Conservation (phyloP, 106 monocot genomes). For the Dendrobium chrysotoxum region DNA sequence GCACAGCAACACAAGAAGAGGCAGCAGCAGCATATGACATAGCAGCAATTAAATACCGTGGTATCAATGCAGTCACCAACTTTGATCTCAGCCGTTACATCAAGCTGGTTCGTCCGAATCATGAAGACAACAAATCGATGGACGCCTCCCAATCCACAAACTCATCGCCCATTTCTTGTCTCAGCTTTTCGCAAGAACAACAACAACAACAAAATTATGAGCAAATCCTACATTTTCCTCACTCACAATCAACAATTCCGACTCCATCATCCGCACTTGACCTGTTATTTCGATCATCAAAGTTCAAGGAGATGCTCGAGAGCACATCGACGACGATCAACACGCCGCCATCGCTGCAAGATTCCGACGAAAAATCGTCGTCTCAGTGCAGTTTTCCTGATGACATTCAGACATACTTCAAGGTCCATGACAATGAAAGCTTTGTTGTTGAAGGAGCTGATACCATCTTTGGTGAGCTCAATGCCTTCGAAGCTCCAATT, state of each 20-base stretch:
- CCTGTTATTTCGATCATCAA: conserved; percentile 19
- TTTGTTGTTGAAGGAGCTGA: conserved; percentile 34
- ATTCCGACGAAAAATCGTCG: conserved; percentile 17
- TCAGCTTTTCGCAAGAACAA: background rate
- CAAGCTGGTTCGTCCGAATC: conserved; percentile 28
- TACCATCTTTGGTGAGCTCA: conserved; percentile 49
- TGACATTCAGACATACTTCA: conserved; percentile 58
- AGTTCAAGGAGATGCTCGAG: conserved; percentile 37
- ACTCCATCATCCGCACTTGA: conserved; percentile 20
- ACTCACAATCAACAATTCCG: background rate
- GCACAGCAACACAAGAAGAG: conserved; percentile 51
- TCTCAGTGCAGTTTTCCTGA: conserved; percentile 42
- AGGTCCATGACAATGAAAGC: conserved; percentile 15
- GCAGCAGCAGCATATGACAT: conserved; percentile 87
- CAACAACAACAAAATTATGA: background rate
- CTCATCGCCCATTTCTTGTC: background rate
- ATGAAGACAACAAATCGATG: background rate
- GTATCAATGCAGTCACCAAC: conserved; percentile 82
- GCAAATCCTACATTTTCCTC: background rate
- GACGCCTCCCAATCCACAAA: background rate
- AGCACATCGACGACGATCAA: conserved; percentile 9
- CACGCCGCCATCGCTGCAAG: conserved; percentile 7
- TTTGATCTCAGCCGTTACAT: conserved; percentile 76
- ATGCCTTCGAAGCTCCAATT: conserved; percentile 33
- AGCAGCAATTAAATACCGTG: conserved; percentile 86